Conservation (phyloP, 768 basidiomycete genomes). For the Suillus weaverae region DNA sequence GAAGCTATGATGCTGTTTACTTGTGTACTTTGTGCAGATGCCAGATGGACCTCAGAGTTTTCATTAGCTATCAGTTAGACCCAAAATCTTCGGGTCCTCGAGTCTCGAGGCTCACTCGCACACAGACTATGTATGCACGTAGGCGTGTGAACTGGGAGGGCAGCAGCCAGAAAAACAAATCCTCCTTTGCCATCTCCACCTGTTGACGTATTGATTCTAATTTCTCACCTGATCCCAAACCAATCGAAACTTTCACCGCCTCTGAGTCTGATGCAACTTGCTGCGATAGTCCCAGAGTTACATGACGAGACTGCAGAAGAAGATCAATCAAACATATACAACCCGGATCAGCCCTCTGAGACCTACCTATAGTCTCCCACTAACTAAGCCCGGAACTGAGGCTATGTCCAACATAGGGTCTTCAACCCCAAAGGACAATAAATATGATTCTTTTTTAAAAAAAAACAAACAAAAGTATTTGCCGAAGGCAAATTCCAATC, state of each 20-base stretch:
- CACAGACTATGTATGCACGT: neutral
- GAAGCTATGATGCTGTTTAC: neutral
- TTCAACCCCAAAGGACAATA: too few species aligned
- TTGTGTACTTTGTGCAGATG: neutral
- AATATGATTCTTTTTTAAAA: too few species aligned
- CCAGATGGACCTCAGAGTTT: too few species aligned
- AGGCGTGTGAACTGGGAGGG: neutral
- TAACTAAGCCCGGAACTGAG: too few species aligned
- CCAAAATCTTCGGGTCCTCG: neutral
- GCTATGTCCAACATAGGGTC: too few species aligned
- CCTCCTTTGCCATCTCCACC: neutral
- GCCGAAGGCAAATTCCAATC: neutral
- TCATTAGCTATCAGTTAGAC: neutral
- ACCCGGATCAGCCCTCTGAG: neutral
- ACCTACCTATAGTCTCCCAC: too few species aligned
- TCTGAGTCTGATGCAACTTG: neutral
- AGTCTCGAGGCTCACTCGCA: neutral
- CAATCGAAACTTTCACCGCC: neutral
- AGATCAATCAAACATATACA: neutral
- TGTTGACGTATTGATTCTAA: too few species aligned
- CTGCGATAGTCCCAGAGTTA: neutral
- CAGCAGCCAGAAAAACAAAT: neutral
- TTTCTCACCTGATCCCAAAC: neutral
- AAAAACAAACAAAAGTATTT: neutral
- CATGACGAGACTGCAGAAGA: neutral